These are phyloP conservation scores for Rutstroemia sp. DNA, from an alignment of 2,329 filamentous ascomycete genomes.

Conservation along the genomic window DNA sequence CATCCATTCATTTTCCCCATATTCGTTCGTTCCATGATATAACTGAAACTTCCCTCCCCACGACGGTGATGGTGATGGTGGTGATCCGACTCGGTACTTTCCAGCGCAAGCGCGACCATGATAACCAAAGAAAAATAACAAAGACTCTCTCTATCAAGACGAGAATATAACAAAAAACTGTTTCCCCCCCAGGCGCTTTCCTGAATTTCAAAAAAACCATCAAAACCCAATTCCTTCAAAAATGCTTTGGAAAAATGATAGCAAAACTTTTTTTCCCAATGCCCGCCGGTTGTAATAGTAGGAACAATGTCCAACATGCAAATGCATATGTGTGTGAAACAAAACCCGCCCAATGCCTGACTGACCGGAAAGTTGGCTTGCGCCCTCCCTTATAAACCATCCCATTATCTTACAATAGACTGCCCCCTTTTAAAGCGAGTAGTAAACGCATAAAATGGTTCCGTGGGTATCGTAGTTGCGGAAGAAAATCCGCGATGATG, in stretches of 20 bases:
- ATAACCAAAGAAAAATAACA: neutral
- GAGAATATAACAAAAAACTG: neutral
- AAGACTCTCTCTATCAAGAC: neutral
- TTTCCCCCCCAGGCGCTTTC: neutral
- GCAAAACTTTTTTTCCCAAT: conserved; percentile 8
- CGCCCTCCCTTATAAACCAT: conserved; percentile 10
- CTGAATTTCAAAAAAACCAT: neutral
- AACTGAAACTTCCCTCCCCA: too few species aligned
- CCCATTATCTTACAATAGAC: conserved; percentile 12
- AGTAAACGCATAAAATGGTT: conserved; percentile 7
- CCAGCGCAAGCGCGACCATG: neutral
- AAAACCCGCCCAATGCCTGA: conserved; percentile 9
- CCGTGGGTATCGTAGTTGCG: conserved; percentile 10
- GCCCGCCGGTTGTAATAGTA: neutral
- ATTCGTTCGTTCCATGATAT: neutral
- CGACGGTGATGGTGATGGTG: too few species aligned
- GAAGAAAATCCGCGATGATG: conserved; percentile 9
- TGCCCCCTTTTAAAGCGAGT: conserved; percentile 6
- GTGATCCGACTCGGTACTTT: neutral
- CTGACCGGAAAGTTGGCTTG: conserved; percentile 11
- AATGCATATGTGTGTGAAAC: conserved; percentile 3
- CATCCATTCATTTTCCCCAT: neutral
- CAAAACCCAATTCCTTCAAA: neutral
- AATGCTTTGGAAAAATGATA: conserved; percentile 2
- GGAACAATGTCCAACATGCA: conserved; percentile 1